These are phyloP conservation scores for Craspedostauros australis DNA, from an alignment of 108 stramenopile genomes.

Conservation along the genomic window DNA sequence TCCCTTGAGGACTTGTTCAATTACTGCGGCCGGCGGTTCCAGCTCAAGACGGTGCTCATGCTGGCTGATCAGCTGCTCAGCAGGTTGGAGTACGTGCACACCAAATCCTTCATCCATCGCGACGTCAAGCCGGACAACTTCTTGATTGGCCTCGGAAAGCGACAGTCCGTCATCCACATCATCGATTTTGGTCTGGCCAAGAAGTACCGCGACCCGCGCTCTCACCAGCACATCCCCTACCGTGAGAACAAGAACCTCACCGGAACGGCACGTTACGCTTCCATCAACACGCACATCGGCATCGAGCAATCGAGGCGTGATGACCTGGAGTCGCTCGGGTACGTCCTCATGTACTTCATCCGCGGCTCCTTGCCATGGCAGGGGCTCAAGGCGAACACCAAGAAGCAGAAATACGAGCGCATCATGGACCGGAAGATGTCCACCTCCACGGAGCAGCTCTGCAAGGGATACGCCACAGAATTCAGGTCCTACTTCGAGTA, in stretches of 20 bases:
- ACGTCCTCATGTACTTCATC: constrained; percentile 99
- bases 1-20: constrained; percentile 99
- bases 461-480: constrained; percentile 99
- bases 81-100: constrained; percentile 97
- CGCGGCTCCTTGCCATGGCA: constrained; percentile 99
- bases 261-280: constrained; percentile 98
- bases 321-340: constrained; percentile 98
- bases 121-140: constrained; percentile 99
- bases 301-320: constrained; percentile 97
- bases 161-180: constrained; percentile 96
- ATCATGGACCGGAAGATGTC: constrained; percentile 99
- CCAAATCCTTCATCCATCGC: constrained; percentile 98
- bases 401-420: constrained; percentile 99
- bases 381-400: constrained; percentile 99
- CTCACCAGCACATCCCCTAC: constrained; percentile 99
- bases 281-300: constrained; percentile 98
- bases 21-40: constrained; percentile 97
- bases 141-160: constrained; percentile 96
- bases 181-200: constrained; percentile 99
- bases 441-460: constrained; percentile 96
- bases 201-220: constrained; percentile 98
- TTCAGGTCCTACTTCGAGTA: constrained; percentile 99
- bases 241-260: constrained; percentile 99
- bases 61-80: constrained; percentile 97
- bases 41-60: constrained; percentile 95